Conservation (phyloP, 345 rosid genomes). For the Linum lewisii region DNA sequence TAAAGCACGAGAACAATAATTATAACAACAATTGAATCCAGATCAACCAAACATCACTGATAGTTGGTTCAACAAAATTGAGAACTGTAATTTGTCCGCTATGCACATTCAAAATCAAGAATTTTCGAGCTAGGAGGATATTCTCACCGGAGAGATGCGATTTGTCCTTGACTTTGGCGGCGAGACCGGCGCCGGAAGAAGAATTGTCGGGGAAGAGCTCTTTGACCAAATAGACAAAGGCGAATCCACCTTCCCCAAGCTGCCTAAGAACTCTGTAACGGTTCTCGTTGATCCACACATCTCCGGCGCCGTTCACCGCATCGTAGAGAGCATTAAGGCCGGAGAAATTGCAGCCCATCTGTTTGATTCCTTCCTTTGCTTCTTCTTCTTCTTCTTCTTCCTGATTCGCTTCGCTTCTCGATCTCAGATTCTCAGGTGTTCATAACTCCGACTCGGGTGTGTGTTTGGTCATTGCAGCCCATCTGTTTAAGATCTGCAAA, state of each 20-base stretch:
- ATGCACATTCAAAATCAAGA: too few relatives aligned
- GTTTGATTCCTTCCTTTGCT: neutral
- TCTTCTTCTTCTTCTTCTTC: neutral
- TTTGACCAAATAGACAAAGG: conserved; percentile 74
- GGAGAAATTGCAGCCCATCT: conserved; percentile 87
- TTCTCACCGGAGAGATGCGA: conserved; percentile 78
- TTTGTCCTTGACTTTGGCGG: conserved; percentile 80
- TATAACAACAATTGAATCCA: too few relatives aligned
- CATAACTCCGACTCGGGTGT: too few relatives aligned
- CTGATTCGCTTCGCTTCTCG: too few relatives aligned
- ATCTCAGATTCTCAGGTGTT: too few relatives aligned
- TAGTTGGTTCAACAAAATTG: too few relatives aligned
- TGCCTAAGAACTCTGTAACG: conserved; percentile 77
- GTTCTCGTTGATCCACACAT: conserved; percentile 98
- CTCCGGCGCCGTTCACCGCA: conserved; percentile 82
- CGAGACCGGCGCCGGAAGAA: conserved; percentile 47
- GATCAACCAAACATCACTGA: too few relatives aligned
- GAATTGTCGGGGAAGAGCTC: conserved; percentile 56
- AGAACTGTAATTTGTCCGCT: too few relatives aligned
- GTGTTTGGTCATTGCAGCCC: too few relatives aligned
- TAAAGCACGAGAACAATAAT: too few relatives aligned
- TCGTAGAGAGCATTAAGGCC: conserved; percentile 91
- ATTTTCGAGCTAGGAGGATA: too few relatives aligned
- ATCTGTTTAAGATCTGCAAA: too few relatives aligned
- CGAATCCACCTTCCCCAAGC: conserved; percentile 98